Evolutionary conservation across 352 stramenopile species (phyloP).

Genomic region (Elongisporangium undulatum): DNA sequence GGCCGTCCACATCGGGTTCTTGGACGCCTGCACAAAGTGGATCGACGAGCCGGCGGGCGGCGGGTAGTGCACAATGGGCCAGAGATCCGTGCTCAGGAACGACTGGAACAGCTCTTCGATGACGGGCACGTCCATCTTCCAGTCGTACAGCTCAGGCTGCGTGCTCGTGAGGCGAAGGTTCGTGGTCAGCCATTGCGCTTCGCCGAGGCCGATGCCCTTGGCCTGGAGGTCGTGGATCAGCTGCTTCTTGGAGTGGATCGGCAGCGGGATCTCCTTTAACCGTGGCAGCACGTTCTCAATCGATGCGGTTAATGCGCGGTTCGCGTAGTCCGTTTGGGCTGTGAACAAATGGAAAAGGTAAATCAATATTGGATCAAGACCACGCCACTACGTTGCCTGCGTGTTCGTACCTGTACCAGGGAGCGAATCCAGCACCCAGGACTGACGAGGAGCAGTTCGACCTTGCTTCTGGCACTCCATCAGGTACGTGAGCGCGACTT

Average conservation of each 20-base stretch:
- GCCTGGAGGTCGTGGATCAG: constrained; percentile 55
- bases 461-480: constrained; percentile 40
- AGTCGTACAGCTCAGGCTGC: constrained; percentile 61
- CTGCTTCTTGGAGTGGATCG: constrained; percentile 65
- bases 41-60: constrained; percentile 36
- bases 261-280: constrained; percentile 69
- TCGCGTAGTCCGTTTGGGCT: constrained; percentile 60
- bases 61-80: constrained; percentile 45
- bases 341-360: not conserved
- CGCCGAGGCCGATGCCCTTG: constrained; percentile 54
- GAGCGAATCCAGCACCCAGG: constrained; percentile 72
- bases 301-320: constrained; percentile 54
- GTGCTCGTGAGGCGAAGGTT: constrained; percentile 53
- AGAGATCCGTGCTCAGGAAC: constrained; percentile 65
- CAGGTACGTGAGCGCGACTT: constrained; percentile 71
- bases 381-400: not conserved
- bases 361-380: not conserved
- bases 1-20: constrained; percentile 74
- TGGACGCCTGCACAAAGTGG: constrained; percentile 74
- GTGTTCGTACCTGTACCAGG: constrained; percentile 46
- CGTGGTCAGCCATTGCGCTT: constrained; percentile 81
- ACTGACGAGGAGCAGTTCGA: constrained; percentile 36
- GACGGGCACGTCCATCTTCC: constrained; percentile 78
- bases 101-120: constrained; percentile 71
- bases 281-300: constrained; percentile 67